Base-by-base conservation (phyloP, 2,329 filamentous ascomycete species). In the Fusarium avenaceum region DNA sequence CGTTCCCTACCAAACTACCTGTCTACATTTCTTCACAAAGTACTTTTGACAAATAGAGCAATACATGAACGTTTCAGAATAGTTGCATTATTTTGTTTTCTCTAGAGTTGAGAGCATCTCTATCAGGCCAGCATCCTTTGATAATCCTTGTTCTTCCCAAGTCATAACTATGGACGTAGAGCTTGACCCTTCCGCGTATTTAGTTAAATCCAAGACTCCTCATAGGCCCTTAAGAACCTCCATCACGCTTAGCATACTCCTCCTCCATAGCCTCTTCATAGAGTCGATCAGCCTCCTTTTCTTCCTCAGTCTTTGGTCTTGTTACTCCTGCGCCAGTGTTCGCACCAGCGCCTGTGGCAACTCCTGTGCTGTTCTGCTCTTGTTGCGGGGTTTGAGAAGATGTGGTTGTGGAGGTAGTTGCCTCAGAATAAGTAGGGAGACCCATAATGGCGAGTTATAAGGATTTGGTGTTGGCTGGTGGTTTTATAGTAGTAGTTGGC, bases 211-310 rank as follows among this genome's bases (percentile, higher is more conserved):
- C n/a, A 19, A 22, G 11, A 17, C 4, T 9, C 38, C 9, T 20
- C 6, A 20, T 32, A 4, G 17, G 17, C 11, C 13, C 61, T 59
- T 49, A 86, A 17, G 83, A 79, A 28, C 85, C 85, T 8, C 84
- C 84, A 51, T 86, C 84, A 38, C 84, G 76, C 79, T 85, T 86
- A 44, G 84, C 84, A 65, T 86, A 86, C 75, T 86, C 84, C 43
- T 86, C 84, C 78, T 86, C 84, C 73, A 86, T 86, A 6, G 78
- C 75, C 75, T 86, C 84, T 62, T 86, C 83, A 52, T 86, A 86
- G 40, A 80, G 57, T 24, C 80, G 74, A 66, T 86, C 84, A 2
- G 84, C 84, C 67, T 84, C 82, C 57, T 80, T 65, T 75, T 86
- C 83, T 4, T 77, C 82, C 47, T 82, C 81, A 1, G 83, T 85